Base-by-base conservation (phyloP, 306 rosid species). In the Prunus dulcis region DNA sequence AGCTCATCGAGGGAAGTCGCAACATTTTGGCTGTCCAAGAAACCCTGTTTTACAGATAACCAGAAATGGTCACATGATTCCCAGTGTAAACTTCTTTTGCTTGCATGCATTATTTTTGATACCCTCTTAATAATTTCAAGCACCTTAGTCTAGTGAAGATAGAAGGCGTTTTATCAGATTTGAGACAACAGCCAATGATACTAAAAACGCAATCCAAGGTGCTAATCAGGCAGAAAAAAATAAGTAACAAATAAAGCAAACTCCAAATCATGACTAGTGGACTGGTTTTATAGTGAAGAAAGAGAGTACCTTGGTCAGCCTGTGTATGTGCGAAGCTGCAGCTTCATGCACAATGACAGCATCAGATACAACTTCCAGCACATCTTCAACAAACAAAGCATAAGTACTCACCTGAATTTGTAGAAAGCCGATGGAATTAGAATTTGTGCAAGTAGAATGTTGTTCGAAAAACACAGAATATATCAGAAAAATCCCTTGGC, bases 301-400 rank as follows among this genome's bases (percentile, higher is more conserved):
- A 71, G 2, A 60, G 43, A 32, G 45, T 84, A 94, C 98, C 98
- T 90, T 94, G 73, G 98, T 89, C 77, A 92, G 87, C 84, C 98
- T 86, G 77, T 94, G 95, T 73, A 94, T 85, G 56, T 86, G 96
- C 15, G 93, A 92, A 46, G 93, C 97, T 51, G 98, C 98, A 77
- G 94, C 97, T 89, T 94, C 96, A 75, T 88, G 91, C 74, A 94
- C 91, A 18, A 94, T 86, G 72, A 94, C 83, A 14, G 89, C 91
- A 65, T 94, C 98, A 50, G 92, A 79, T 58, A 90, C 78, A 69
- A 94, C 97, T 85, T 90, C 97, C 73, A 95, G 84, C 49, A 95
- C 91, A 61, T 95, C 98, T 86, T 89, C 96, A 67, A 89, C 90
- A 79, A 89, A 83, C 90, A 94, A 83, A 79, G 96, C 92, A 87